Percentiles rank a stretch among this genome's conserved stretches.
These are phyloP conservation scores for Marasmius oreades DNA, from an alignment of 1,284 basidiomycete species.

Conservation along the genomic window DNA sequence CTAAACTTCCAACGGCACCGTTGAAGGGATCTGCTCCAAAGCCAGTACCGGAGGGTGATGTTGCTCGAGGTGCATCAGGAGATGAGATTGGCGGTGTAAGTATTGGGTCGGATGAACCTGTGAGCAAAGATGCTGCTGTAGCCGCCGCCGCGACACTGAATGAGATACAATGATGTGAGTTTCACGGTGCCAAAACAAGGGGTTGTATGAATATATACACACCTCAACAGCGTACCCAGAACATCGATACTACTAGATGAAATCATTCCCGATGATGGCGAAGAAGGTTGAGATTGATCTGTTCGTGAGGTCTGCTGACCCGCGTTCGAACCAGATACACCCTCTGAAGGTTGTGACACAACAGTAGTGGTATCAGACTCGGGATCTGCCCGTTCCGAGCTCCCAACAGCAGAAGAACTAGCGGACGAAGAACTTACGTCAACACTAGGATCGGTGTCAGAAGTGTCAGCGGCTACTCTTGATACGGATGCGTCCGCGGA, in stretches of 20 bases:
- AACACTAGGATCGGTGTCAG: background rate
- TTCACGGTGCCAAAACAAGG: background rate
- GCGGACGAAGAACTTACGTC: background rate
- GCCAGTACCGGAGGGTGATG: constrained; percentile 12
- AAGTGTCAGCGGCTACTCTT: background rate
- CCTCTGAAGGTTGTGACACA: background rate
- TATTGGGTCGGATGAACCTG: constrained; percentile 56
- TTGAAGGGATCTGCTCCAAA: background rate
- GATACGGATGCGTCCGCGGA: background rate
- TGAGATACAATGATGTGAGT: constrained; percentile 14
- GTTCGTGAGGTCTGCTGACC: background rate
- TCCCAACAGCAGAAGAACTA: background rate
- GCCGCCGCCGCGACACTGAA: constrained; percentile 75
- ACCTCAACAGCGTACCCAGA: constrained; percentile 78
- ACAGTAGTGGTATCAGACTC: background rate
- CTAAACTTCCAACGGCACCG: background rate
- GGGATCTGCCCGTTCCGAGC: background rate
- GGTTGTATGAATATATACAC: constrained; percentile 18
- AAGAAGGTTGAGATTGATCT: constrained; percentile 17
- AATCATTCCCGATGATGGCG: constrained; percentile 23
- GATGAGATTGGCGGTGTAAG: constrained; percentile 47
- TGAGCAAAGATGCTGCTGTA: constrained; percentile 70
- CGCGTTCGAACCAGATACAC: background rate
- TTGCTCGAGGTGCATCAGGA: constrained; percentile 11
- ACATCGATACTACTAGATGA: constrained; percentile 76